Evolutionary conservation across 345 rosid genomes (phyloP), one percentile per base, ranked within the genome.

Genomic region (Fremontodendron californicum): DNA sequence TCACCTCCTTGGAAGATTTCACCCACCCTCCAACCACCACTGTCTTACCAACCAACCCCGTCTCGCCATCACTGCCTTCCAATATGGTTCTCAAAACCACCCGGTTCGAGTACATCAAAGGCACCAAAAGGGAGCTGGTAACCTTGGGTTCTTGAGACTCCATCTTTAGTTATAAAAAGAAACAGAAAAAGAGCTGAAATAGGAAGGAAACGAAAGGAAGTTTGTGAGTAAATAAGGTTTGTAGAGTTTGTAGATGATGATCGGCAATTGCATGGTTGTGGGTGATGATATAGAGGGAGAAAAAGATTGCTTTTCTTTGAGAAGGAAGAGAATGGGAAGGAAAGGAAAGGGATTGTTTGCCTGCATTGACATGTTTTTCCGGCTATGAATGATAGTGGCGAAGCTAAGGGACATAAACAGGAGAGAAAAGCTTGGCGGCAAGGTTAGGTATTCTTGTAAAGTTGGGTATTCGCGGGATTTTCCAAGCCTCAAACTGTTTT

Each of bases 21-120:
- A 95, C 93, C 99, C 99, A 93, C n/a, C 99, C 99, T 3, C 99
- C 99, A 35, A 93, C 63, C 67, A 91, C 90, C 33, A 91, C 72
- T 23, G 82, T 88, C 76, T 88, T 57, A 1, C 92, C 93, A 3
- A 67, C 52, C 19, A 89, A 65, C 12, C 87, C 84, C 8, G 65
- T 33, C 21, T 90, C 94, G 25, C 87, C 85, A 68, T 91, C 93
- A 1, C 86, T 74, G 40, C 84, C 84, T 58, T 90, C 61, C 27
- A 94, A 80, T 65, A 76, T 25, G 65, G 86, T 82, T 82, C 84
- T 88, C 66, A 92, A 35, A 69, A 85, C 76, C 45, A 92, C 91
- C 78, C 98, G 82, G 51, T 84, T 85, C 29, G 98, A 90, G 77
- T 90, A 91, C 80, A 83, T 90, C 2, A 81, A 86, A 11, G 73